Evolutionary conservation across 2,329 filamentous ascomycete genomes (phyloP).

Genomic region (Ceratocystis albifundus): DNA sequence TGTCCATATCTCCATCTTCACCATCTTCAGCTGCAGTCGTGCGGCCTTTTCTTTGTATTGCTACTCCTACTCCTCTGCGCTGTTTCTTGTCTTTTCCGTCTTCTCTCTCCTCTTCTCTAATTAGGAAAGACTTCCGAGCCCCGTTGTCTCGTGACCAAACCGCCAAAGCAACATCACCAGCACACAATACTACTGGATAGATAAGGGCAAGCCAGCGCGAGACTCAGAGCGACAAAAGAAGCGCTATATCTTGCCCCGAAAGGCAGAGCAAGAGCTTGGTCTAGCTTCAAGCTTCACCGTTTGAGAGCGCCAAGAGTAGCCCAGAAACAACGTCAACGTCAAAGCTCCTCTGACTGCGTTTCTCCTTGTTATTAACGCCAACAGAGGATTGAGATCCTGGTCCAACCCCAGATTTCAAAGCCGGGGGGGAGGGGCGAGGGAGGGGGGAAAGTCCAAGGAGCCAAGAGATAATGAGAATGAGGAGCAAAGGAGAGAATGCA

Average conservation of each 20-base stretch:
- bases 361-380: not conserved
- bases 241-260: slow-evolving; percentile 4
- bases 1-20: not conserved
- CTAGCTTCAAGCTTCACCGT: not conserved
- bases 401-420: slow-evolving; percentile 4
- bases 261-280: not conserved
- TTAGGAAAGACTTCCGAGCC: slow-evolving; percentile 2
- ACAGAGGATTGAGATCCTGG: not conserved
- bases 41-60: not conserved
- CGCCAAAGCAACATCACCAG: slow-evolving; percentile 2
- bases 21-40: not conserved
- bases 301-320: slow-evolving; percentile 8
- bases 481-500: not conserved
- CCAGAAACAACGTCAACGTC: slow-evolving; percentile 8
- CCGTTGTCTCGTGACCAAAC: slow-evolving; percentile 1
- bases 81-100: not conserved
- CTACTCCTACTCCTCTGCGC: not conserved
- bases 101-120: not conserved
- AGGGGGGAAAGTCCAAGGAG: not conserved
- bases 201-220: not conserved
- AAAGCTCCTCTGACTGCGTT: slow-evolving; percentile 6
- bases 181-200: not conserved
- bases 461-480: not conserved
- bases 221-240: not conserved
- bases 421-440: not conserved